These are phyloP conservation scores for Closterium sp. DNA, from an alignment of 139 green algal genomes.

Conservation along the genomic window DNA sequence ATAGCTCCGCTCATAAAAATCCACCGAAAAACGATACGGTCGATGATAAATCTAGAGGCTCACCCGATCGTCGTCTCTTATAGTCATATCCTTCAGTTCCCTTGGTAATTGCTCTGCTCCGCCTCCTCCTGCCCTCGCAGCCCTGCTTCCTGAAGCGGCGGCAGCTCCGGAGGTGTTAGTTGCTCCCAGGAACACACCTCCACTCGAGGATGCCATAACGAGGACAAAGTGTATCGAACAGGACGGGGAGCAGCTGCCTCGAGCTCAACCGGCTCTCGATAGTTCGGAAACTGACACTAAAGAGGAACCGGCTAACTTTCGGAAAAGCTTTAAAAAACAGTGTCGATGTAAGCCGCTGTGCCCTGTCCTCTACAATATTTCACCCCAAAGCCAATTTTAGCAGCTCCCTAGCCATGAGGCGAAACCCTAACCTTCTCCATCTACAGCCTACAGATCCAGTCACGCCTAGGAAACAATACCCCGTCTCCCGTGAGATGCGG, in stretches of 20 bases:
- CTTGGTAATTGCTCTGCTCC: slow-evolving; percentile 26
- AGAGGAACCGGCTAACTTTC: not conserved
- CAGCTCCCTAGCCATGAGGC: not conserved
- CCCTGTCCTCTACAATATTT: not conserved
- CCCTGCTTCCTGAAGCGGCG: not conserved
- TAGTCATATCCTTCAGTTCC: slow-evolving; percentile 35
- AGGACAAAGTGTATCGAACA: not conserved
- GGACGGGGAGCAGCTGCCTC: not conserved
- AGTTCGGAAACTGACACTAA: not conserved
- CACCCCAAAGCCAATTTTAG: not conserved
- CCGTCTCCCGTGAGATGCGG: not conserved
- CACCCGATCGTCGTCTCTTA: not conserved
- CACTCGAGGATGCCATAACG: not conserved
- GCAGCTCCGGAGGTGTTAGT: not conserved
- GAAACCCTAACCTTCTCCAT: not conserved
- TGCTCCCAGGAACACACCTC: slow-evolving; percentile 1
- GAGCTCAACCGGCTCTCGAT: not conserved
- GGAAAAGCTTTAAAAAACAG: not conserved
- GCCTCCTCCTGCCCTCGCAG: slow-evolving; percentile 6
- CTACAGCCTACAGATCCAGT: not conserved
- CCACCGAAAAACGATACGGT: too few species aligned
- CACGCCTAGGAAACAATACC: not conserved
- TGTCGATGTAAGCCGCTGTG: not conserved
- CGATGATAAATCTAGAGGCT: not conserved
- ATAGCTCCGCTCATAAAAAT: slow-evolving; percentile 18